Conservation (phyloP, 2,329 filamentous ascomycete species). For the Ambrosiella cleistominuta region DNA sequence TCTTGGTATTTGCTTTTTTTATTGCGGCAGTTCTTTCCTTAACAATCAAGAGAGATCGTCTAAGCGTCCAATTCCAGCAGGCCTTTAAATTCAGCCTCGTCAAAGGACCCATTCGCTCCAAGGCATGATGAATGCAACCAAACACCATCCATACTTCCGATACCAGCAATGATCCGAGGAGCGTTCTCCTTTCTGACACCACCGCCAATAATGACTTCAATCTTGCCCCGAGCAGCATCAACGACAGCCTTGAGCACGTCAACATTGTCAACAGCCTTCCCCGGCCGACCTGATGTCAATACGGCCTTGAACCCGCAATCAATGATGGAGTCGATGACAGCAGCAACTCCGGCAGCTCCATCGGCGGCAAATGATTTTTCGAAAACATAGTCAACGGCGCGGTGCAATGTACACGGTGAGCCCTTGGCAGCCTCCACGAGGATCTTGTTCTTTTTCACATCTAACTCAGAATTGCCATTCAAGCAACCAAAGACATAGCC, state of each 20-base stretch:
- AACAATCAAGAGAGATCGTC: background rate
- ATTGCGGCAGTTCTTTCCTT: background rate
- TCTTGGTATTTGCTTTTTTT: background rate
- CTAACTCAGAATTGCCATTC: conserved; percentile 12
- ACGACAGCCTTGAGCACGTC: conserved; percentile 23
- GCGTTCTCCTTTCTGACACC: conserved; percentile 30
- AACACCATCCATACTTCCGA: conserved; percentile 5
- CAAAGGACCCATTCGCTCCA: conserved; percentile 6
- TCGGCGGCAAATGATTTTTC: conserved; percentile 14
- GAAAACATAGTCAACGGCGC: conserved; percentile 35
- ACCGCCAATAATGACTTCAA: conserved; percentile 34
- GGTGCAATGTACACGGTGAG: conserved; percentile 33
- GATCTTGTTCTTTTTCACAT: conserved; percentile 22
- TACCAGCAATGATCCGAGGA: background rate
- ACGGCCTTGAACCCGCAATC: conserved; percentile 31
- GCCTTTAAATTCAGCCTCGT: conserved; percentile 4
- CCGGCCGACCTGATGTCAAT: conserved; percentile 34
- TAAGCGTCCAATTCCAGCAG: conserved; percentile 3
- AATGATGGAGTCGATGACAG: conserved; percentile 21
- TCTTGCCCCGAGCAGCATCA: conserved; percentile 14
- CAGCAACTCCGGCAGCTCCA: conserved; percentile 5
- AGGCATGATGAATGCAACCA: conserved; percentile 14
- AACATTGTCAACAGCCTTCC: conserved; percentile 25
- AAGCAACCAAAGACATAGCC: conserved; percentile 10
- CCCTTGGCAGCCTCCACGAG: conserved; percentile 27